Conservation (phyloP, 2,329 filamentous ascomycete genomes). For the Pyrenochaeta sp. region DNA sequence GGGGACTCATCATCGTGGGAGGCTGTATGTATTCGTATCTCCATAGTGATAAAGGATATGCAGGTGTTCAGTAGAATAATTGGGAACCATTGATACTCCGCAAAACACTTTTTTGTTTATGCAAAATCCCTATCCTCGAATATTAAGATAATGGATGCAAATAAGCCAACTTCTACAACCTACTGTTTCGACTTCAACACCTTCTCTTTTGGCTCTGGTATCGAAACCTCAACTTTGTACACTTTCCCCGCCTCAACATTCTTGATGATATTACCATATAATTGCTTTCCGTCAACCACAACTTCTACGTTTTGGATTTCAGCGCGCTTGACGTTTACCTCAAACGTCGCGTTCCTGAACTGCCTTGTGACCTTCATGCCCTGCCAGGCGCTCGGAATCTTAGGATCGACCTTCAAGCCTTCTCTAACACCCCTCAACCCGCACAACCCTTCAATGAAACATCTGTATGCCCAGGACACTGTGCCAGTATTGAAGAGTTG, state of each 20-base stretch:
- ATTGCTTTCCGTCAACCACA: slow-evolving; percentile 46
- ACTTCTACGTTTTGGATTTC: slow-evolving; percentile 55
- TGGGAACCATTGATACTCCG: no score
- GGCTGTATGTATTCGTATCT: no score
- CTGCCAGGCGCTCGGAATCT: slow-evolving; percentile 62
- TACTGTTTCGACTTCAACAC: background rate
- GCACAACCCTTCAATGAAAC: slow-evolving; percentile 64
- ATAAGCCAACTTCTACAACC: background rate
- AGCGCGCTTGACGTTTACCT: slow-evolving; percentile 55
- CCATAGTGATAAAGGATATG: no score
- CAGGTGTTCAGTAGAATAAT: no score
- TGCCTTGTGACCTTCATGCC: slow-evolving; percentile 57
- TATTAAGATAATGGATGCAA: background rate
- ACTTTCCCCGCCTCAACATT: slow-evolving; percentile 54
- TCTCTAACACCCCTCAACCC: slow-evolving; percentile 61
- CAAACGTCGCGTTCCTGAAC: slow-evolving; percentile 63
- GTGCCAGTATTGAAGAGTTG: slow-evolving; percentile 68
- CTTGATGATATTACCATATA: slow-evolving; percentile 55
- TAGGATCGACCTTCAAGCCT: slow-evolving; percentile 59
- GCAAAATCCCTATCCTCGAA: background rate
- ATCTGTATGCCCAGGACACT: slow-evolving; percentile 65
- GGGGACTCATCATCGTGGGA: no score
- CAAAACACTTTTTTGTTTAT: background rate
- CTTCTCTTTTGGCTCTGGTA: background rate
- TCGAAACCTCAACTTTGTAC: slow-evolving; percentile 56